Evolutionary conservation across 129 eudicot genomes (phyloP), one percentile per base, ranked within the genome.

Genomic region (Flaveria linearis): DNA sequence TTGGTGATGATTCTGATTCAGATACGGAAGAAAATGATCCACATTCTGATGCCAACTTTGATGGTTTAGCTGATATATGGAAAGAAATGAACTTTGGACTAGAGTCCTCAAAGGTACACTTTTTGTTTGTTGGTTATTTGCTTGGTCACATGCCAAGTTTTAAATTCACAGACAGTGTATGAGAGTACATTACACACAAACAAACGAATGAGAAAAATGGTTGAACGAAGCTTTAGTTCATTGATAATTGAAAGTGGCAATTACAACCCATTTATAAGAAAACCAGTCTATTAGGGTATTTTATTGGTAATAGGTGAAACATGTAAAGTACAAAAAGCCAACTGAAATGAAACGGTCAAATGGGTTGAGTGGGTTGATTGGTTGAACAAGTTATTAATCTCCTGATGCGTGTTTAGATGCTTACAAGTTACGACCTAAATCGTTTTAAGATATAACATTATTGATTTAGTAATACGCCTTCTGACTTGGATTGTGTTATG

Each of bases 41-140:
- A 13, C 62, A 72, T 20, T 36, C 81, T 80, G 86, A 84, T 58
- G 82, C 39, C 49, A 78, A 82, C 74, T 80, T 81, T 68, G 96
- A 91, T 64, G 93, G 90, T 9, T 72, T 91, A 65, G 88, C 83
- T 46, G 97, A 89, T 74, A 91, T 94, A 22, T 94, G 98, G 98
- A 82, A 86, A 67, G 93, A 91, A 66, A 91, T 91, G 98, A 72
- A 79, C 20, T 58, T 87, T 72, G 98, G 93, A 3, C 52, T 91
- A 57, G 99, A 78, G 82, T 64, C 68, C 80, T 84, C 99, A 65
- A 95, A 91, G 97, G 99, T 95, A 80, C 52, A 9, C 25, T 51
- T 25, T 26, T 75, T 73, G 11, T 45, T n/a, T 57, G 18, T 67
- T 55, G 60, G 58, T 52, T 79, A 45, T 69, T 18, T 49, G 36